Evolutionary conservation across 768 basidiomycete species (phyloP), one percentile per base, ranked within the genome.

Genomic region (Suillus luteus): DNA sequence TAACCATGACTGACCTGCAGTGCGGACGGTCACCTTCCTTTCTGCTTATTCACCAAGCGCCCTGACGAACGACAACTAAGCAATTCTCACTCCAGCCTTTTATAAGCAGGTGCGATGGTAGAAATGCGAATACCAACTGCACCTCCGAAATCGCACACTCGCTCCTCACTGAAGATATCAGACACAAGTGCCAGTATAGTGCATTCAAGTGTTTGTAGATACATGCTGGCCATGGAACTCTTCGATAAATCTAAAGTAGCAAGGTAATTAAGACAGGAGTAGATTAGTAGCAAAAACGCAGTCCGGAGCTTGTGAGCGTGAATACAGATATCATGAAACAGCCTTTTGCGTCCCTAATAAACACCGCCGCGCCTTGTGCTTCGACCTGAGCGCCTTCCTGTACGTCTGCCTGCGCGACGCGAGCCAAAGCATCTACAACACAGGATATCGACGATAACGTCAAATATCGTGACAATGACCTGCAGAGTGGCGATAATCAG

Each of bases 401-500:
- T 37, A n/a, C 54, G 54, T n/a, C 11, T 22, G 12, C 54, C 1
- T 17, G 55, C 17, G 24, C 55, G 38, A 19, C 55, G 55, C 2
- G 55, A 57, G 38, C 55, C 55, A 27, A 9, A 63, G 31, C 63
- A 64, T 52, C 48, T 37, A 52, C 63, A 64, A 27, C 63, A 64
- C 24, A 64, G 35, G 17, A 64, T 51, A 41, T 64, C 63, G 8
- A 51, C 7, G 33, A 64, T 64, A 19, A 64, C 60, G 68, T 89
- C 80, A 68, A 87, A 85, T 65, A 89, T 89, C 0, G 86, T 84
- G 22, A 87, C 86, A 58, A 90, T 81, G 38, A 89, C 76, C 88
- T 90, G 67, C 10, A 65, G 41, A 58, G 48, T 40, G 27, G 8
- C 12, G 22, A 24, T 15, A 12, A 27, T 22, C 9, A 41, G 24